Evolutionary conservation across 495 filamentous ascomycete species (phyloP).

Genomic region (Penicillium paxilli): DNA sequence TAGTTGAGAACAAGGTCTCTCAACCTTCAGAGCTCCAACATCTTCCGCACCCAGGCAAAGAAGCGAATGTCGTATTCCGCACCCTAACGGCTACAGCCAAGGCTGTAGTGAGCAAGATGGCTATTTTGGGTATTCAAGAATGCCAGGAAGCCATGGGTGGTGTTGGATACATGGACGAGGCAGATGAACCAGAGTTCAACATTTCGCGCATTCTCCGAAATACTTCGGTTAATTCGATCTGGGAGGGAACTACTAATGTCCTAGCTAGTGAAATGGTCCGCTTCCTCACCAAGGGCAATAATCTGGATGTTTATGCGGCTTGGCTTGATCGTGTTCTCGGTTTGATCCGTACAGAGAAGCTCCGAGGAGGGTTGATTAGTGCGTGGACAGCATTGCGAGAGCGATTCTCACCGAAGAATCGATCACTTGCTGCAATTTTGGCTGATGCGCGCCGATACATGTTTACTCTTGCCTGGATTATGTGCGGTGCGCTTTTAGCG

Average conservation of each 20-base stretch:
- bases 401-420: constrained; percentile 12
- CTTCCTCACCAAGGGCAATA: constrained; percentile 49
- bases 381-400: constrained; percentile 17
- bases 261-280: constrained; percentile 61
- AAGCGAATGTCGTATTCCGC: constrained; percentile 55
- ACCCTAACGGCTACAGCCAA: constrained; percentile 67
- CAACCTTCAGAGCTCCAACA: constrained; percentile 16
- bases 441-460: constrained; percentile 37
- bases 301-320: constrained; percentile 38
- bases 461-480: constrained; percentile 37
- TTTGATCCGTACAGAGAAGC: constrained; percentile 9
- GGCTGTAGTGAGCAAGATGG: constrained; percentile 57
- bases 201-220: constrained; percentile 66
- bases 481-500: constrained; percentile 28
- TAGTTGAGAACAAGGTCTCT: constrained; percentile 40
- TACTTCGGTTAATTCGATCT: constrained; percentile 64
- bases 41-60: constrained; percentile 24
- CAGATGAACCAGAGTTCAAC: constrained; percentile 55
- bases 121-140: constrained; percentile 56
- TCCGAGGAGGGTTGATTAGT: constrained; percentile 14
- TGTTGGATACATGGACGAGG: constrained; percentile 68
- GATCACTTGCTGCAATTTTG: constrained; percentile 15
- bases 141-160: constrained; percentile 74
- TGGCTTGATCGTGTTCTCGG: constrained; percentile 41
- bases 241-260: constrained; percentile 78